Conservation (phyloP, 441 rosid species). For the Oxalis stricta region DNA sequence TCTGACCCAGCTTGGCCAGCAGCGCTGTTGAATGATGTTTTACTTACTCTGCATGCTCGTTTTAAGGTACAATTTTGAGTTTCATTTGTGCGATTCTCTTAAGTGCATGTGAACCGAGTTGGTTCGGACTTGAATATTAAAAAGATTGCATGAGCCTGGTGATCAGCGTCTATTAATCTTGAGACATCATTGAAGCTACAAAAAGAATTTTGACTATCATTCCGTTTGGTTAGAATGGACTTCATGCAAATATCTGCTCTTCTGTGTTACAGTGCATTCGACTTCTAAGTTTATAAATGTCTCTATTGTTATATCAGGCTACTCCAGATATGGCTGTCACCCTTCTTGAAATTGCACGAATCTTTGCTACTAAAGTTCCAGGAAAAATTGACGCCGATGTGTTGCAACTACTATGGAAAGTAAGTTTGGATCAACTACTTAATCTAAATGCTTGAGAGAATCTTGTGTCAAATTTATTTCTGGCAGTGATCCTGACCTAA, state of each 20-base stretch:
- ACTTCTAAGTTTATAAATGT: neutral
- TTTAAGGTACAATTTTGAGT: conserved; percentile 56
- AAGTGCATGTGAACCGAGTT: neutral
- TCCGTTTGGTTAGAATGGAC: too few species aligned
- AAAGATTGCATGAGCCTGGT: too few species aligned
- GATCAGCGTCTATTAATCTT: neutral
- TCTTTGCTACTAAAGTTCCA: conserved; percentile 98
- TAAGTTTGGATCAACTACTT: conserved; percentile 17
- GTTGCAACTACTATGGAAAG: conserved; percentile 94
- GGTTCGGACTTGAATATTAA: too few species aligned
- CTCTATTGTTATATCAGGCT: conserved; percentile 41
- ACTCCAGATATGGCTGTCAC: conserved; percentile 99
- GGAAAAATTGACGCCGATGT: conserved; percentile 99
- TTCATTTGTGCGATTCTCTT: neutral
- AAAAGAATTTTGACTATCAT: too few species aligned
- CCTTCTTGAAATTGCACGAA: conserved; percentile 97
- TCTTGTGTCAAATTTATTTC: neutral
- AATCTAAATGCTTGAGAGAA: neutral
- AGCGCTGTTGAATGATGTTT: conserved; percentile 79
- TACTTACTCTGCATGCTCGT: conserved; percentile 99
- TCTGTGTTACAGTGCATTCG: neutral
- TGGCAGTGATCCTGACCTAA: neutral
- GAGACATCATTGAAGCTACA: too few species aligned
- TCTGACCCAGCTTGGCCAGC: conserved; percentile 99
- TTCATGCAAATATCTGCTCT: neutral